Base-by-base conservation (phyloP, 306 rosid species). In the Trifolium subterraneum region DNA sequence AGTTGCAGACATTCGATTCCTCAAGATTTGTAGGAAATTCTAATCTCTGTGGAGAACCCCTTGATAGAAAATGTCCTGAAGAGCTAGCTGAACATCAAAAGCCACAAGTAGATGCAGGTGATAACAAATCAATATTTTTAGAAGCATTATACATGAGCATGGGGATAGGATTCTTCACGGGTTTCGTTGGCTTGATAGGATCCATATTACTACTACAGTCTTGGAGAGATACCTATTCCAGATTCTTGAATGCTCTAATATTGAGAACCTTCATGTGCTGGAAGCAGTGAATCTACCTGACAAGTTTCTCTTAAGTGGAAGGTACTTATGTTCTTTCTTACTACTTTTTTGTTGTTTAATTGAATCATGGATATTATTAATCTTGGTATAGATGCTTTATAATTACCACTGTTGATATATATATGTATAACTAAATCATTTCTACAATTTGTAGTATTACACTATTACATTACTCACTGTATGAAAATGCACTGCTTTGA, bases 91-190 rank as follows among this genome's bases (percentile, higher is more conserved):
- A 55, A 23, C 15, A 11, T 41, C 36, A 45, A 8, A 45, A 10
- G 2, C 25, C 36, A 47, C 1, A 3, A 19, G 12, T 0, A 8
- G 3, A 4, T 36, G 51, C 1, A 16, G 8, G 16, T 9, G 78
- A 74, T 48, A 50, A 74, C 0, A 63, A 62, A 8, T 62, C 78
- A 63, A 0, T 4, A 5, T 74, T 74, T 33, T 20, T 63, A 15
- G 78, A 74, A 50, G 71, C 71, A 63, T 74, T 74, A 15, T 64
- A 64, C 61, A 64, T 51, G 79, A 51, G 79, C 64, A 19, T 74
- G 65, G 79, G 79, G 16, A 10, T 64, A 31, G 79, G 79, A 38
- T 64, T 18, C 48, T 31, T 50, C 54, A 50, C 39, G 0, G 65
- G 72, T 22, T 74, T 74, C 4, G 55, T 61, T 50, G 72, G 79